Evolutionary conservation across 805 yeast species (phyloP), one percentile per base, ranked within the genome.

Genomic region (Yamadazyma laniorum): DNA sequence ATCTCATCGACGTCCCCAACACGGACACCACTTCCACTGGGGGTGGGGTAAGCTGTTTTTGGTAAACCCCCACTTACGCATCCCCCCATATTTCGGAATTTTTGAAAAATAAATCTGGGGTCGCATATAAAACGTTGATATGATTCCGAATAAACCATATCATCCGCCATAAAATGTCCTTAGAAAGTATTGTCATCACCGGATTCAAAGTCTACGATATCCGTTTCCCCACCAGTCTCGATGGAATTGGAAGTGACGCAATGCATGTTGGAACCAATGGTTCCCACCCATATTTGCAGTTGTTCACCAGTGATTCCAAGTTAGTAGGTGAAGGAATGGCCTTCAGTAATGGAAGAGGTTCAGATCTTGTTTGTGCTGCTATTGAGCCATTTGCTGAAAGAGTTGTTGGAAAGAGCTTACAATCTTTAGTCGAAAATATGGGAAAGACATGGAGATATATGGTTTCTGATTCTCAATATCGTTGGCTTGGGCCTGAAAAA

Each of bases 401-500:
- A 25, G 50, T 66, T 29, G 53, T 56, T 17, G 67, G 66, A 31
- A 56, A 61, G 37, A 42, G 49, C 6, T 52, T 66, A 29, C 56
- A 48, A 14, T 51, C 53, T 13, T 50, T 67, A 35, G 57, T 63
- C 16, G 40, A 43, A n/a, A 59, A 67, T 40, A 61, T 67, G 52
- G 72, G 71, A 6, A 55, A 52, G 13, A 65, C 70, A 11, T 67
- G 72, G 72, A 54, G 61, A 39, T 53, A 59, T 38, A 53, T 67
- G 43, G 68, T 67, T 12, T 48, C 59, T 9, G 72, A 67, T 42
- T 55, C 64, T 17, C 72, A 65, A 43, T 55, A 63, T 42, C 60
- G 72, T 37, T 67, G 73, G 72, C 52, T 67, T 37, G 72, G 72
- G 7, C 72, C 72, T n/a, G 73, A 67, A 43, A 65, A 67, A 42